Evolutionary conservation across 805 yeast species (phyloP).

Genomic region (Barnettozyma salicaria): DNA sequence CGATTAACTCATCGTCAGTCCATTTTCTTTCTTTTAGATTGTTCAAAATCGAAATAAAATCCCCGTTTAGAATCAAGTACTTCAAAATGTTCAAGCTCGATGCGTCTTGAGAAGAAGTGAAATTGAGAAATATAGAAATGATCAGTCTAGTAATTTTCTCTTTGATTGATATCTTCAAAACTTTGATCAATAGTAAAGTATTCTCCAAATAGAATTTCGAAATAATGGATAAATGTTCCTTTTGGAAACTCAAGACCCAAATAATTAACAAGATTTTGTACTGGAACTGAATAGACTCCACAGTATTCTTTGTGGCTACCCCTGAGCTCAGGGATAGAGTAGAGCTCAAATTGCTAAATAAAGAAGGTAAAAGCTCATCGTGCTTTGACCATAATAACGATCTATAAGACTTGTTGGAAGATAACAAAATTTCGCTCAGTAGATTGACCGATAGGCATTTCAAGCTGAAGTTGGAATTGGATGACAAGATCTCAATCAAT

Average conservation of each 20-base stretch:
- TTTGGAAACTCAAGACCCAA: slow-evolving; percentile 82
- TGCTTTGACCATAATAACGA: slow-evolving; percentile 42
- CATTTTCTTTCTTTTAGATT: slow-evolving; percentile 82
- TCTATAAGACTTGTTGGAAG: slow-evolving; percentile 46
- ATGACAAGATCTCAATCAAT: slow-evolving; percentile 20
- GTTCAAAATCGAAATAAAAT: slow-evolving; percentile 63
- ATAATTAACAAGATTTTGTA: slow-evolving; percentile 71
- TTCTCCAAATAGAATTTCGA: slow-evolving; percentile 47
- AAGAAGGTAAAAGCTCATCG: slow-evolving; percentile 38
- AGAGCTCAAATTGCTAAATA: slow-evolving; percentile 41
- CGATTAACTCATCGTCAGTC: slow-evolving; percentile 86
- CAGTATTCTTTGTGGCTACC: slow-evolving; percentile 18
- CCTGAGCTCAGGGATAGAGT: slow-evolving; percentile 23
- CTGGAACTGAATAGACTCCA: slow-evolving; percentile 55
- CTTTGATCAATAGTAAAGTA: slow-evolving; percentile 37
- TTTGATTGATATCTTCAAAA: slow-evolving; percentile 79
- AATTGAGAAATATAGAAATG: slow-evolving; percentile 65
- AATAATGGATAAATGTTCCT: slow-evolving; percentile 43
- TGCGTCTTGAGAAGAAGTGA: slow-evolving; percentile 36
- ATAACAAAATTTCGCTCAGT: slow-evolving; percentile 49
- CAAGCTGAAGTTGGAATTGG: slow-evolving; percentile 38
- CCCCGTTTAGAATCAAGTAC: slow-evolving; percentile 62
- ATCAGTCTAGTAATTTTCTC: slow-evolving; percentile 85
- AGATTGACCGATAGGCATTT: slow-evolving; percentile 63
- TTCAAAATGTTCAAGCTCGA: slow-evolving; percentile 49